phyloP scores from a whole-genome alignment of 345 rosid genomes.

The Mallotus nudiflorus region DNA sequence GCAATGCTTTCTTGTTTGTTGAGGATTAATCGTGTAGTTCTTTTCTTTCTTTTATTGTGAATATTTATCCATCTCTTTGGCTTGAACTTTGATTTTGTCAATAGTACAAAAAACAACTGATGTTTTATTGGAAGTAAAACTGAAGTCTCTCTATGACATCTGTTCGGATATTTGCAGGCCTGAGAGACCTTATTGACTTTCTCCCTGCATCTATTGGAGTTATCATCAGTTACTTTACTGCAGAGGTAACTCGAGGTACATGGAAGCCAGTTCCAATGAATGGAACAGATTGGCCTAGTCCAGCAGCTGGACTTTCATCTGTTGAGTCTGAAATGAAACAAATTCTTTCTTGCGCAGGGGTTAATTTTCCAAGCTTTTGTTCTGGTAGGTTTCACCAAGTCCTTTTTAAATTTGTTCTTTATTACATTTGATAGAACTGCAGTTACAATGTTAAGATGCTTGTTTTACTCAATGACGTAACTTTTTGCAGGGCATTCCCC shows the following conservation, averaged over 20 bases:
- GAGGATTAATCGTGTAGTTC: not conserved
- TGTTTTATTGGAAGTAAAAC: not conserved
- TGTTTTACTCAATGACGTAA: not conserved
- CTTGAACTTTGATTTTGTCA: not conserved
- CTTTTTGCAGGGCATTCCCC: constrained; percentile 36
- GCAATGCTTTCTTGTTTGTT: constrained; percentile 16
- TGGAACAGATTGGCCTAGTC: constrained; percentile 82
- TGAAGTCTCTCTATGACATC: not conserved
- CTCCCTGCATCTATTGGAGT: constrained; percentile 61
- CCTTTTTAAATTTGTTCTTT: not conserved
- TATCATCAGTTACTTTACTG: constrained; percentile 58
- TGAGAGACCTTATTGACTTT: constrained; percentile 64
- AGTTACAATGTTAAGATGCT: not conserved
- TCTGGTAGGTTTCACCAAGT: constrained; percentile 36
- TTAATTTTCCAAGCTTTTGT: constrained; percentile 40
- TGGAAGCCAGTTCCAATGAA: constrained; percentile 73
- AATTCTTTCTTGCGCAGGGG: constrained; percentile 55
- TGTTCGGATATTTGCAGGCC: constrained; percentile 42
- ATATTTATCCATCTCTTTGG: not conserved
- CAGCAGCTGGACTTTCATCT: constrained; percentile 43
- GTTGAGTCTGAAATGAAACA: constrained; percentile 56
- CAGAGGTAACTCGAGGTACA: constrained; percentile 61
- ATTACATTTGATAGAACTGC: not conserved
- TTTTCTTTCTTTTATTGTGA: constrained; percentile 1
- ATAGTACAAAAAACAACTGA: not conserved